Percentiles rank a stretch among this genome's conserved stretches.
phyloP scores from a whole-genome alignment of 169 alveolate genomes.

The Neospora caninum region DNA sequence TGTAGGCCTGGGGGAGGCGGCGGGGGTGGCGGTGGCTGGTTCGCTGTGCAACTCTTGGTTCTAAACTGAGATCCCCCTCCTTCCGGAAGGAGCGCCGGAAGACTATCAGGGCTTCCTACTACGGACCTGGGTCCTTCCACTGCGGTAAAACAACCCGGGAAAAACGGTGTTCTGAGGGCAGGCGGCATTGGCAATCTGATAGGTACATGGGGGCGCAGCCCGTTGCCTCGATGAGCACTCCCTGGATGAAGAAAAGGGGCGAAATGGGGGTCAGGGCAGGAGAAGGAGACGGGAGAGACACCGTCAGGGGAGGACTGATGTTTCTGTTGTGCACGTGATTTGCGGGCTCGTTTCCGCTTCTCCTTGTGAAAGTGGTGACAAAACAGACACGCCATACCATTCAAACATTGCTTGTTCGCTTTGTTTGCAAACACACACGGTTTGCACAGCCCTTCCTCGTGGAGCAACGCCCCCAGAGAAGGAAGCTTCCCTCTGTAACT shows the following conservation, averaged over 20 bases:
- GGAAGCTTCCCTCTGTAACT: neutral
- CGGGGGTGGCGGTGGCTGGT: neutral
- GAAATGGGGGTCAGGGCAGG: neutral
- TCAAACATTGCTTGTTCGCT: constrained; percentile 19
- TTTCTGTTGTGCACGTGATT: neutral
- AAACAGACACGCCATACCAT: constrained; percentile 35
- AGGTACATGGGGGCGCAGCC: neutral
- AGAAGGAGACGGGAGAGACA: neutral
- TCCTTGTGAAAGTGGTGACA: constrained; percentile 32
- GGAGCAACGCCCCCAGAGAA: constrained; percentile 36
- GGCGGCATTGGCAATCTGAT: neutral
- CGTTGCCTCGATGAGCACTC: neutral
- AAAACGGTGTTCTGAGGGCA: neutral
- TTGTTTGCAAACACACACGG: constrained; percentile 41
- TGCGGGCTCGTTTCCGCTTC: constrained; percentile 29
- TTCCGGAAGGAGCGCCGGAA: neutral
- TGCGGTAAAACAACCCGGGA: neutral
- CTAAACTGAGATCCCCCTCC: neutral
- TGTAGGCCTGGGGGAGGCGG: neutral
- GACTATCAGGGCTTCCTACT: neutral
- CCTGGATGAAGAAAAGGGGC: neutral
- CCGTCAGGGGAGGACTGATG: neutral
- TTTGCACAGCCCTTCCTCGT: constrained; percentile 33
- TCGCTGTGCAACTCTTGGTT: neutral
- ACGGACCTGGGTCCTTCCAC: neutral